These are phyloP conservation scores for Penicillium flavigenum DNA, from an alignment of 495 filamentous ascomycete species.

Conservation along the genomic window DNA sequence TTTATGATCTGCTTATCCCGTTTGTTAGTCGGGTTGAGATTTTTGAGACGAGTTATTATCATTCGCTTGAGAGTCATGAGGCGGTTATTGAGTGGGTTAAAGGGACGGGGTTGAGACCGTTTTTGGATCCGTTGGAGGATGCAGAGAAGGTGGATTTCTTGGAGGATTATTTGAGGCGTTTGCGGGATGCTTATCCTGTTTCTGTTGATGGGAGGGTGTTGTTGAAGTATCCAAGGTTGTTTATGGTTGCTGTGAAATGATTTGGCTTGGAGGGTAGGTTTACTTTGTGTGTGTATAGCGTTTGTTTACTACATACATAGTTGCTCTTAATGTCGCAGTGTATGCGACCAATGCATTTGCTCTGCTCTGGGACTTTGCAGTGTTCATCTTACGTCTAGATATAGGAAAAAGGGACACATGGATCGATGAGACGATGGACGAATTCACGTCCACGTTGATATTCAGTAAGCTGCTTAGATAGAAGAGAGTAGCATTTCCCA, in stretches of 20 bases:
- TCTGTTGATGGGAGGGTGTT: slow-evolving; percentile 46
- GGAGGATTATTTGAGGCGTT: slow-evolving; percentile 37
- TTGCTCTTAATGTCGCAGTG: not conserved
- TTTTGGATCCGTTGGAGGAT: slow-evolving; percentile 39
- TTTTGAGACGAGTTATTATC: slow-evolving; percentile 54
- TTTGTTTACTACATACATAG: not conserved
- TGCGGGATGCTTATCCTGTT: slow-evolving; percentile 38
- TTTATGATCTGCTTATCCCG: slow-evolving; percentile 49
- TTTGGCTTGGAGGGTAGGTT: not conserved
- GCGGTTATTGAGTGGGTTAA: slow-evolving; percentile 59
- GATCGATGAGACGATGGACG: not conserved
- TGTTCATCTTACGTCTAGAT: not conserved
- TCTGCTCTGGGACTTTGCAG: not conserved
- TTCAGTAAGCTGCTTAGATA: not conserved
- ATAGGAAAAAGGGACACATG: not conserved
- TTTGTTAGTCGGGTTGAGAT: slow-evolving; percentile 41
- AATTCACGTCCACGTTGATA: not conserved
- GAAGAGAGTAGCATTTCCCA: not conserved
- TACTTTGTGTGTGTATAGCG: not conserved
- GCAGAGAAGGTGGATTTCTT: slow-evolving; percentile 41
- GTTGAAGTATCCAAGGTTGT: slow-evolving; percentile 47
- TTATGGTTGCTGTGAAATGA: slow-evolving; percentile 47
- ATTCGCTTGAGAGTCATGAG: slow-evolving; percentile 44
- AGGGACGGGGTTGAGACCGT: slow-evolving; percentile 54
- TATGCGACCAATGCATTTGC: not conserved